Percentiles rank a stretch among this genome's conserved stretches.
Evolutionary conservation across 169 alveolate species (phyloP).

Genomic region (Babesia sp.): DNA sequence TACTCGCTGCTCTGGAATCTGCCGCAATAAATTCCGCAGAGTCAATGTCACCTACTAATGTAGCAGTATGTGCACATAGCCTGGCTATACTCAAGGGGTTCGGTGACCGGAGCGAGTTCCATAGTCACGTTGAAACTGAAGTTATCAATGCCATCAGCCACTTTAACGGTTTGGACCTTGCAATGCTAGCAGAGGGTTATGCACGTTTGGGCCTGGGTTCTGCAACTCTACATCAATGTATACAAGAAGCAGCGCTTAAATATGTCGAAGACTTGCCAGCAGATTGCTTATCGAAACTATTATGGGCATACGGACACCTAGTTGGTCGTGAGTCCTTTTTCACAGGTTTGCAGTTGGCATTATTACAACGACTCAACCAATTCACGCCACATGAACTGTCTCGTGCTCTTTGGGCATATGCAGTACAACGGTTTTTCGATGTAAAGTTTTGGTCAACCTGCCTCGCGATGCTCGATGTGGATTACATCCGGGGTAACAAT

Average conservation of each 20-base stretch:
- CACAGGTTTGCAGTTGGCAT: slow-evolving; percentile 16
- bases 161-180: slow-evolving; percentile 67
- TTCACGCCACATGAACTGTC: slow-evolving; percentile 55
- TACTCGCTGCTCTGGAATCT: slow-evolving; percentile 41
- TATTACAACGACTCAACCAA: slow-evolving; percentile 59
- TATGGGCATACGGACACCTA: slow-evolving; percentile 51
- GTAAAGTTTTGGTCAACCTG: slow-evolving; percentile 43
- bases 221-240: slow-evolving; percentile 53
- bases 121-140: slow-evolving; percentile 32
- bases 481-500: slow-evolving; percentile 21
- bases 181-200: slow-evolving; percentile 59
- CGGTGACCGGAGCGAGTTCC: slow-evolving; percentile 18
- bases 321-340: slow-evolving; percentile 46
- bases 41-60: slow-evolving; percentile 37
- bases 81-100: slow-evolving; percentile 10
- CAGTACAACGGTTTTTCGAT: slow-evolving; percentile 50
- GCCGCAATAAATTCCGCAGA: slow-evolving; percentile 34
- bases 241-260: slow-evolving; percentile 43
- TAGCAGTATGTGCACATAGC: slow-evolving; percentile 31
- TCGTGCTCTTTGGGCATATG: slow-evolving; percentile 56
- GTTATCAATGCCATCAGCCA: slow-evolving; percentile 36
- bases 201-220: slow-evolving; percentile 40
- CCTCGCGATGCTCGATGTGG: slow-evolving; percentile 24
- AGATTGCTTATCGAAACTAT: slow-evolving; percentile 62
- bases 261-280: slow-evolving; percentile 64